These are phyloP conservation scores for Epicoccum nigrum DNA, from an alignment of 2,329 filamentous ascomycete species.

Conservation along the genomic window DNA sequence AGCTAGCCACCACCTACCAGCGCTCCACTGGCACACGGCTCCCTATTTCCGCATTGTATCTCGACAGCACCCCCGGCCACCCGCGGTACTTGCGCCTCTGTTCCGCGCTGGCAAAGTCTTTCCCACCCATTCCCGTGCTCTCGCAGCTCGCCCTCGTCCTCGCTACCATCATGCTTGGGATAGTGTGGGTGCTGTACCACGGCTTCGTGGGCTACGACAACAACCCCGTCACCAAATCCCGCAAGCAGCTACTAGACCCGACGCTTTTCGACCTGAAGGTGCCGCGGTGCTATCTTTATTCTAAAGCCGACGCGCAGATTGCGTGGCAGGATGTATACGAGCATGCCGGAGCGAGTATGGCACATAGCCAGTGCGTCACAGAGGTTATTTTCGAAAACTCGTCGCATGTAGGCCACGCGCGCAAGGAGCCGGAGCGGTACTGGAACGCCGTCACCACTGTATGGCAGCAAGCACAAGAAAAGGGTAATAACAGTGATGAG, in stretches of 20 bases:
- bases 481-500: not conserved
- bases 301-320: conserved; percentile 62
- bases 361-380: conserved; percentile 55
- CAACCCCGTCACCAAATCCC: conserved; percentile 28
- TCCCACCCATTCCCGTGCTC: conserved; percentile 28
- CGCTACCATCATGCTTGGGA: conserved; percentile 20
- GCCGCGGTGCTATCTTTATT: conserved; percentile 62
- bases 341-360: conserved; percentile 55
- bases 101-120: conserved; percentile 29
- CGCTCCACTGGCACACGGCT: conserved; percentile 22
- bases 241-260: conserved; percentile 22
- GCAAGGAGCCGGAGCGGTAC: conserved; percentile 60
- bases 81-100: conserved; percentile 31
- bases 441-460: conserved; percentile 51
- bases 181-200: conserved; percentile 26
- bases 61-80: conserved; percentile 39
- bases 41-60: conserved; percentile 25
- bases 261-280: conserved; percentile 32
- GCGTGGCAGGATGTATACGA: conserved; percentile 59
- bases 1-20: conserved; percentile 31
- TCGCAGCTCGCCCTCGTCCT: conserved; percentile 21
- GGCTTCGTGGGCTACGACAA: conserved; percentile 28
- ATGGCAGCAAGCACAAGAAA: conserved; percentile 20
- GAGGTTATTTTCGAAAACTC: conserved; percentile 61
- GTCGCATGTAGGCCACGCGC: conserved; percentile 66